These are phyloP conservation scores for Phytophthora cactorum DNA, from an alignment of 352 stramenopile genomes.

Conservation along the genomic window DNA sequence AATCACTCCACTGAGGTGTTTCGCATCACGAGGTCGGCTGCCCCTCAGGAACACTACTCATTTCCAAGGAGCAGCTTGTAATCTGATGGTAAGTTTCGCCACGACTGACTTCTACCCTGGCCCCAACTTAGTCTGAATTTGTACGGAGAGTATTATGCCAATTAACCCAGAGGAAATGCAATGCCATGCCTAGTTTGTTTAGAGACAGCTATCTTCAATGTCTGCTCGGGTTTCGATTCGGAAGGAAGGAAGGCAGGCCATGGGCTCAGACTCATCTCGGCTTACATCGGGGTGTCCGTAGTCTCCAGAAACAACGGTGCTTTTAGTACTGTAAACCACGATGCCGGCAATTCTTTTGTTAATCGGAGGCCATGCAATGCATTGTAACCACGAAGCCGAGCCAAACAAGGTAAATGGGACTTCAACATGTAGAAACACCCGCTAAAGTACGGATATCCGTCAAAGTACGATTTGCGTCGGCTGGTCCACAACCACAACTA, in stretches of 20 bases:
- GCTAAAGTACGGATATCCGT: constrained; percentile 7
- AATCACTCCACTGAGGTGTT: constrained; percentile 54
- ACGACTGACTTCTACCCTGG: too few relatives aligned
- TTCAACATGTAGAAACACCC: too few relatives aligned
- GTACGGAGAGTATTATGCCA: not conserved
- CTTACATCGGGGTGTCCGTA: too few relatives aligned
- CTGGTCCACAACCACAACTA: constrained; percentile 20
- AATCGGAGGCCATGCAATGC: too few relatives aligned
- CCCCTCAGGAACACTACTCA: constrained; percentile 3
- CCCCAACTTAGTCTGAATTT: not conserved
- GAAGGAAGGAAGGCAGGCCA: too few relatives aligned
- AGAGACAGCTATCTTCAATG: not conserved
- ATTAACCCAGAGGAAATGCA: not conserved
- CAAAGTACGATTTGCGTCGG: constrained; percentile 18
- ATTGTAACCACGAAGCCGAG: too few relatives aligned
- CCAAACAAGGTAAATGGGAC: too few relatives aligned
- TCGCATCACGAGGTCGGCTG: constrained; percentile 17
- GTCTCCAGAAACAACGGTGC: too few relatives aligned
- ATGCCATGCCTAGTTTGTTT: not conserved
- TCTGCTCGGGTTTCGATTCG: too few relatives aligned
- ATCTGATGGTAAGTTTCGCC: not conserved
- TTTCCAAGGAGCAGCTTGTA: constrained; percentile 13
- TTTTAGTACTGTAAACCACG: too few relatives aligned
- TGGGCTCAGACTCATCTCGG: too few relatives aligned
- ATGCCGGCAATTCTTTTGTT: too few relatives aligned